Evolutionary conservation across 768 basidiomycete genomes (phyloP), one percentile per base, ranked within the genome.

Genomic region (Boletus patriciae): DNA sequence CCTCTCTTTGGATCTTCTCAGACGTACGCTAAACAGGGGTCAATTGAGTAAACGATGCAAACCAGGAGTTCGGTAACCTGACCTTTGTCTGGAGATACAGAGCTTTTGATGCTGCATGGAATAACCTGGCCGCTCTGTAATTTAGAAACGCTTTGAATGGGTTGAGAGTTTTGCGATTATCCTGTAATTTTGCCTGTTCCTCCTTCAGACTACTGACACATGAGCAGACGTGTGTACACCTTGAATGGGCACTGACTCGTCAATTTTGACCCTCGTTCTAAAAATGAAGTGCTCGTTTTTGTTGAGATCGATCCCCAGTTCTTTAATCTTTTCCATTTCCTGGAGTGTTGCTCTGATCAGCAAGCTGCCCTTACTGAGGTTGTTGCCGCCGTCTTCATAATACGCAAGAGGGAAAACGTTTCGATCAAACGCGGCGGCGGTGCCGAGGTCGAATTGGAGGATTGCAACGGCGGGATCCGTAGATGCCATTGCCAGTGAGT

Each of bases 331-430:
- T 0, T 3, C 13, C 43, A 62, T 59, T 18, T 63, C 61, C 0
- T 58, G 23, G 11, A 59, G 18, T 7, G 62, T 63, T 13, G 54
- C 50, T 13, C 0, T 12, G 3, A 63, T 31, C 12, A 63, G 19
- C 15, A 54, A 0, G 7, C 4, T 15, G 3, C 61, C 61, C 23
- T 45, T 63, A n/a, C 0, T 19, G 21, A 63, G 0, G 34, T 25
- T 27, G 34, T 25, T 27, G 13, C 16, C 33, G 1, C 6, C 19
- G 1, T 12, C 10, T 0, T 34, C 27, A 21, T 62, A 21, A 15
- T 62, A 62, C 2, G 50, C 46, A n/a, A 41, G 46, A 40, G 62
- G 62, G 3, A 52, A 62, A 18, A 47, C 15, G 18, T 0, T 6
- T 27, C 18, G 11, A 5, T 52, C 46, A 15, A 12, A 62, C 1